Conservation (phyloP, 2,329 filamentous ascomycete species). For the Catunica adiposa region DNA sequence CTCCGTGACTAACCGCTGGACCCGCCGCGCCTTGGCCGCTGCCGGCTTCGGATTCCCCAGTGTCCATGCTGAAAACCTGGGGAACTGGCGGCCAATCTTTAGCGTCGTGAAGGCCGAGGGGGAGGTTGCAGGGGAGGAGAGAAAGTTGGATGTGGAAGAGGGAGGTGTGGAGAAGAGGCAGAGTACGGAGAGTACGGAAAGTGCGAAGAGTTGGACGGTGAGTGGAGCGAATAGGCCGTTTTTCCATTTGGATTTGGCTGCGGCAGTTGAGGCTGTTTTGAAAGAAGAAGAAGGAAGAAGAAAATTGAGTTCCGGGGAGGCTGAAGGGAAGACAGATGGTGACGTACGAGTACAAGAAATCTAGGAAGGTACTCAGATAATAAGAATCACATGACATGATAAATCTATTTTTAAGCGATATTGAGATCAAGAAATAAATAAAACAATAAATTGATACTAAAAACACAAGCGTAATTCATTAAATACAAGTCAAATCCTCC, state of each 20-base stretch:
- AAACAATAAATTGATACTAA: background rate
- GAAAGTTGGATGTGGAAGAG: conserved; percentile 5
- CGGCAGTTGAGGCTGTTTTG: conserved; percentile 25
- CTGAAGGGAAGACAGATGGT: background rate
- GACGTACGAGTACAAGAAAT: background rate
- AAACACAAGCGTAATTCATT: background rate
- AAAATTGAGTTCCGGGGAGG: background rate
- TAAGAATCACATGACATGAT: too few species aligned
- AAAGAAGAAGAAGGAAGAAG: background rate
- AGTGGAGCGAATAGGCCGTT: conserved; percentile 29
- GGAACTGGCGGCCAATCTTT: conserved; percentile 22
- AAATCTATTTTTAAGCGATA: too few species aligned
- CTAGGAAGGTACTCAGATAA: too few species aligned
- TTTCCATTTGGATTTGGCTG: conserved; percentile 31
- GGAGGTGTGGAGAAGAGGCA: background rate
- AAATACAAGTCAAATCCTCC: background rate
- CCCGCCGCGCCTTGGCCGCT: conserved; percentile 36
- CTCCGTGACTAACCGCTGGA: conserved; percentile 38
- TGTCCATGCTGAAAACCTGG: conserved; percentile 18
- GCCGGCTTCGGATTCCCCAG: conserved; percentile 38
- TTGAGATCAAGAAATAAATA: background rate
- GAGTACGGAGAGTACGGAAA: background rate
- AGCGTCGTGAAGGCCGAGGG: conserved; percentile 19
- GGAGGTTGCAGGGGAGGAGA: conserved; percentile 11
- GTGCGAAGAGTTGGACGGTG: conserved; percentile 18